Conservation (phyloP, 2,329 filamentous ascomycete genomes). For the Aspergillus sp. region DNA sequence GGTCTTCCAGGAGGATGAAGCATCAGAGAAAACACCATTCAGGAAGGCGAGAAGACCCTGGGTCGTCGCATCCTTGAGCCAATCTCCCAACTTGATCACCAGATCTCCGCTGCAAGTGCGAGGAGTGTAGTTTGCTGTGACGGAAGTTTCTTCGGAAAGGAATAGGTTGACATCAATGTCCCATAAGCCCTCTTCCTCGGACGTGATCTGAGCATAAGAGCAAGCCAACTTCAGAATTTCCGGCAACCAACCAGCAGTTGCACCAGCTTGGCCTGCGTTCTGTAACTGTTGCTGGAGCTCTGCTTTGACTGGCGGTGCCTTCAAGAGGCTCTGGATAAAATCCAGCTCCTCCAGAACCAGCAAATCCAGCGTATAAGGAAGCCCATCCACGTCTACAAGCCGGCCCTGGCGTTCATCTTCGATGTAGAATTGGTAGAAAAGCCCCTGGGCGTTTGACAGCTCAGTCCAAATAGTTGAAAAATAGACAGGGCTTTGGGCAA, state of each 20-base stretch:
- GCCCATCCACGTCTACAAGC: conserved; percentile 81
- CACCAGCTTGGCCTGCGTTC: conserved; percentile 56
- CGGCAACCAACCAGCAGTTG: conserved; percentile 74
- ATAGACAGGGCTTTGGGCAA: conserved; percentile 76
- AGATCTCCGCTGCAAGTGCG: conserved; percentile 90
- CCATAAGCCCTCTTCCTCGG: conserved; percentile 93
- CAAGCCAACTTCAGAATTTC: conserved; percentile 85
- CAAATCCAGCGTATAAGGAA: conserved; percentile 95
- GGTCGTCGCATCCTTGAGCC: conserved; percentile 73
- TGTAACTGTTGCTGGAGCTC: conserved; percentile 81
- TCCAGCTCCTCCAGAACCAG: conserved; percentile 92
- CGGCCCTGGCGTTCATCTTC: conserved; percentile 81
- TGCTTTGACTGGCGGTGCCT: conserved; percentile 81
- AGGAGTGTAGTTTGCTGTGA: conserved; percentile 94
- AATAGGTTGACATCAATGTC: conserved; percentile 96
- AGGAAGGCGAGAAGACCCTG: conserved; percentile 78
- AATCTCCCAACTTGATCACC: conserved; percentile 88
- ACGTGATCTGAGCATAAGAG: conserved; percentile 83
- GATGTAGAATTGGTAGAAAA: conserved; percentile 83
- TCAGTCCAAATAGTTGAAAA: conserved; percentile 92
- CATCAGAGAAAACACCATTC: conserved; percentile 65
- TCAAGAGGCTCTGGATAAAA: conserved; percentile 87
- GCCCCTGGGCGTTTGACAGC: conserved; percentile 67
- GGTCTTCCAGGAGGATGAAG: conserved; percentile 53
- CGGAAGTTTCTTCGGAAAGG: conserved; percentile 89